phyloP scores from a whole-genome alignment of 805 yeast species.

The Candida sakaeoensis region DNA sequence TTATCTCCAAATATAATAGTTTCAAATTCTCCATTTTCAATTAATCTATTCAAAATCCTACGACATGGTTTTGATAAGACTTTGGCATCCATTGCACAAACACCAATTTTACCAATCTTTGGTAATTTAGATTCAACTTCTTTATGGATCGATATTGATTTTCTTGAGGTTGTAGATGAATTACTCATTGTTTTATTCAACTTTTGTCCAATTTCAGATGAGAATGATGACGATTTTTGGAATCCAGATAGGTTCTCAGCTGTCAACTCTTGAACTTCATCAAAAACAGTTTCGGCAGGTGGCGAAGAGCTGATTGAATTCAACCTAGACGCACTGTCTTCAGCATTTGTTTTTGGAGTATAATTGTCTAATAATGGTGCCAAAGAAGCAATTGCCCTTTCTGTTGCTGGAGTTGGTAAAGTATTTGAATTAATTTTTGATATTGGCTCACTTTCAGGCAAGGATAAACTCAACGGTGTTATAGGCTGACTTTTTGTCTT shows the following conservation, averaged over 20 bases:
- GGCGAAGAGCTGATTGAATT: slow-evolving; percentile 14
- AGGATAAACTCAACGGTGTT: slow-evolving; percentile 28
- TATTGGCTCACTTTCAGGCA: slow-evolving; percentile 3
- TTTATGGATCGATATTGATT: slow-evolving; percentile 29
- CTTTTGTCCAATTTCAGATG: slow-evolving; percentile 11
- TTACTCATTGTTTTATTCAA: slow-evolving; percentile 36
- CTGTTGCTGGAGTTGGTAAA: slow-evolving; percentile 28
- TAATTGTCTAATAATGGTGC: slow-evolving; percentile 77
- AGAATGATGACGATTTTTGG: slow-evolving; percentile 8
- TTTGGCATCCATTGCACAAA: slow-evolving; percentile 98
- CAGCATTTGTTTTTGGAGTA: slow-evolving; percentile 57
- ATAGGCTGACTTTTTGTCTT: slow-evolving; percentile 21
- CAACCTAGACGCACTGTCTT: slow-evolving; percentile 19
- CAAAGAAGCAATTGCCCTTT: slow-evolving; percentile 69
- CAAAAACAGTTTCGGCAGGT: slow-evolving; percentile 10
- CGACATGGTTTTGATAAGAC: slow-evolving; percentile 95
- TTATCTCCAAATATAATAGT: slow-evolving; percentile 97
- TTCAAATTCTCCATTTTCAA: slow-evolving; percentile 93
- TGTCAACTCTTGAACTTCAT: slow-evolving; percentile 1
- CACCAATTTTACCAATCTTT: slow-evolving; percentile 89
- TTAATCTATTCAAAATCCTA: slow-evolving; percentile 79
- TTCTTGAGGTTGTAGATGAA: slow-evolving; percentile 28
- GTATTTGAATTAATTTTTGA: slow-evolving; percentile 4
- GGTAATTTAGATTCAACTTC: slow-evolving; percentile 46
- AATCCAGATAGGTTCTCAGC: slow-evolving; percentile 13